Evolutionary conservation across 805 yeast genomes (phyloP), one percentile per base, ranked within the genome.

Genomic region (Nadsonia fulvescens): DNA sequence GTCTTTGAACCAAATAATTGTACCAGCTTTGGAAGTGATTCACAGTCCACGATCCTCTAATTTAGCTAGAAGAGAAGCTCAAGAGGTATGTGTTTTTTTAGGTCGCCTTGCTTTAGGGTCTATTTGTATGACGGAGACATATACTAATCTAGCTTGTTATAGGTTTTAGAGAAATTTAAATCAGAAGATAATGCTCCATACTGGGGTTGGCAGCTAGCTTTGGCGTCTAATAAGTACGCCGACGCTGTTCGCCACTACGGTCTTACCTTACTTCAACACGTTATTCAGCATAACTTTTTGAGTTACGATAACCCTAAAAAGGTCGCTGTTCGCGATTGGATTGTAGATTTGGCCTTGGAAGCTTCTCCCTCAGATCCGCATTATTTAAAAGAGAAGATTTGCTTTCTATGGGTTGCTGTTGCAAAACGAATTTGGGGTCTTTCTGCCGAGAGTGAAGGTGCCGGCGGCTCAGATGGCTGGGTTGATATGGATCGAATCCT

Each of bases 371-470:
- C 52, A 13, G 95, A 86, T 46, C 93, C 96, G 5, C 86, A 81
- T 47, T 91, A 73, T 41, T 59, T 89, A 30, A 78, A 73, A 42
- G 96, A 83, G 44, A 89, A 89, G 49, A 44, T 83, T 20, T 92
- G 95, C 8, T 74, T 67, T 36, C 51, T 89, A 14, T 83, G 96
- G 95, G 93, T 78, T 1, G 73, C 77, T 21, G 57, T 89, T 5
- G 92, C 93, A 7, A 89, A 89, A 43, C 61, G 93, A 31, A 62
- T 70, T 15, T 89, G 98, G 98, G 94, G 95, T 10, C 57, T 66
- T 6, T 45, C 42, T 30, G 27, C 36, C 33, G 33, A 15, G 35
- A 20, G 4, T 22, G 32, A 15, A 16, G 23, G 14, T 12, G 22
- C 18, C 6, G 11, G 10, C 6, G 42, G 40, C 30, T 39, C 53